A percentile compares a stretch with the other conserved stretches of the same genome.
These are phyloP conservation scores for Jaenimonas drosophilae DNA, from an alignment of 208 protist species.

Conservation along the genomic window DNA sequence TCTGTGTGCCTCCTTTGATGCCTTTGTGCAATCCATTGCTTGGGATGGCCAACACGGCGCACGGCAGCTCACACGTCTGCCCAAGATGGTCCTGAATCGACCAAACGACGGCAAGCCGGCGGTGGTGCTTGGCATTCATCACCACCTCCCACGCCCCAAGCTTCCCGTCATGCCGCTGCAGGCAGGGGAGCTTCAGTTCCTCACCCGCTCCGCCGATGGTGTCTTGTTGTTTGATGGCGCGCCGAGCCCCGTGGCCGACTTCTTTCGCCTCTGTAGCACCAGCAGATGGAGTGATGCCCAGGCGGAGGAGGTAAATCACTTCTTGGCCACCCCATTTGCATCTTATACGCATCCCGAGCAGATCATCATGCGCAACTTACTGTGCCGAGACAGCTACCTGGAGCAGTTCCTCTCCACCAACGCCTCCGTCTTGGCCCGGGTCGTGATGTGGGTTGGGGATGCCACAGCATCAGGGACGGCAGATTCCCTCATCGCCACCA, in stretches of 20 bases:
- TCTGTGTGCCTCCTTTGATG: constrained; percentile 15
- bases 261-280: constrained; percentile 12
- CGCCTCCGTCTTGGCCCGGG: constrained; percentile 19
- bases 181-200: constrained; percentile 27
- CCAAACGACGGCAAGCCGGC: constrained; percentile 15
- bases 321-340: constrained; percentile 1
- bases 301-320: constrained; percentile 9
- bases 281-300: constrained; percentile 14
- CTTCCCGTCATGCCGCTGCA: constrained; percentile 38
- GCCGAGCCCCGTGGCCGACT: constrained; percentile 15
- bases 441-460: constrained; percentile 21
- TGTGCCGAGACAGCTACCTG: constrained; percentile 4
- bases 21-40: background rate
- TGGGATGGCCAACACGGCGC: background rate
- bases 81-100: constrained; percentile 28
- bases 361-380: no score
- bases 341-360: no score
- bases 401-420: constrained; percentile 24
- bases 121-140: constrained; percentile 5
- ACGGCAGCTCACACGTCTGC: constrained; percentile 5
- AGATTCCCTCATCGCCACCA: background rate
- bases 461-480: background rate
- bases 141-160: background rate
- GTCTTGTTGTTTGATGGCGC: constrained; percentile 18
- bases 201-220: background rate